Conservation (phyloP, 108 stramenopile genomes). For the Nannochloropsis gaditana region DNA sequence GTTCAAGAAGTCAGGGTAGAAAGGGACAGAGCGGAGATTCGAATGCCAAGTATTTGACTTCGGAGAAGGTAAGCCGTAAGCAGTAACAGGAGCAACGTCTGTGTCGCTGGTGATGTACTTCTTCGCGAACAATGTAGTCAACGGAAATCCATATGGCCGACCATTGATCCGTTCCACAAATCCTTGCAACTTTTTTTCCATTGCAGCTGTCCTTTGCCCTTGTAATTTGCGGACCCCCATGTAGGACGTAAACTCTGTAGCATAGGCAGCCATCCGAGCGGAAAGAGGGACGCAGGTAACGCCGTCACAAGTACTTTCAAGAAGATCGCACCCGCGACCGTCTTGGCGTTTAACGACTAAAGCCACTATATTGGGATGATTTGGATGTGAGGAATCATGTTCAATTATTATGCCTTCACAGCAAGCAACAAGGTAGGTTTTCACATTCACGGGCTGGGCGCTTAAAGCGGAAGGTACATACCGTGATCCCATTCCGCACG, state of each 20-base stretch:
- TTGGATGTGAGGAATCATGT: too few species aligned
- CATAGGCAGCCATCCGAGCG: background rate
- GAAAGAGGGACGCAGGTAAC: constrained; percentile 15
- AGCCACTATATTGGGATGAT: background rate
- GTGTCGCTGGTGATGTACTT: background rate
- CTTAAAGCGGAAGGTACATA: background rate
- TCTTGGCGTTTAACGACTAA: background rate
- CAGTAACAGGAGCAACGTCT: background rate
- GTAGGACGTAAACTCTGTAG: constrained; percentile 19
- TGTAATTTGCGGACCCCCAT: constrained; percentile 20
- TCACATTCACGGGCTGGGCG: too few species aligned
- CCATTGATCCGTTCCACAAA: background rate
- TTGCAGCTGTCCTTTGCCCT: background rate
- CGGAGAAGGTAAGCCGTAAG: background rate
- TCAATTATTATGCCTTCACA: too few species aligned
- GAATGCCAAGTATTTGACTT: background rate
- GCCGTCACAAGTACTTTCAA: constrained; percentile 15
- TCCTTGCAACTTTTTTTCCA: background rate
- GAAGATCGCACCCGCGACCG: constrained; percentile 4
- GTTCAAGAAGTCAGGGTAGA: background rate
- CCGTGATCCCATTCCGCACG: constrained; percentile 21
- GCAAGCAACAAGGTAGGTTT: too few species aligned
- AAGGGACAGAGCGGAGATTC: background rate
- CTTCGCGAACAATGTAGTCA: background rate
- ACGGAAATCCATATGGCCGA: constrained; percentile 14